A percentile compares a stretch with the other conserved stretches of the same genome.
Evolutionary conservation across 352 stramenopile species (phyloP).

Genomic region (Globisporangium polare): DNA sequence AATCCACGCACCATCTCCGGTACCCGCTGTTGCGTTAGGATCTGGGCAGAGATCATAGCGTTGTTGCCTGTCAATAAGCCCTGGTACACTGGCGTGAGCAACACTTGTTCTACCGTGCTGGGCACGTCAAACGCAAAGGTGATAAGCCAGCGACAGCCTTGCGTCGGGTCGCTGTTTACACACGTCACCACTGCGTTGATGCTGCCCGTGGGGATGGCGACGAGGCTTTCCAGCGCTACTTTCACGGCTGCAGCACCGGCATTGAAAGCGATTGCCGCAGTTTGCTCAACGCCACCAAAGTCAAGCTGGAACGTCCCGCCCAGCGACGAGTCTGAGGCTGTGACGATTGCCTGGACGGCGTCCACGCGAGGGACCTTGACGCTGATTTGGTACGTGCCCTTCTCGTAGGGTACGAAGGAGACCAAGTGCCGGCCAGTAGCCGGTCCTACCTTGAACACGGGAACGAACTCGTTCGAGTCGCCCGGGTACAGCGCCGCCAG

Average conservation of each 20-base stretch:
- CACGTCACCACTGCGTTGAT: constrained; percentile 33
- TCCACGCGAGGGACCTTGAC: constrained; percentile 71
- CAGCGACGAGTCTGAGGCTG: constrained; percentile 38
- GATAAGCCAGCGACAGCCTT: constrained; percentile 71
- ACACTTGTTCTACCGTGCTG: neutral
- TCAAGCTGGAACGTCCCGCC: constrained; percentile 63
- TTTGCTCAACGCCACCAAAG: constrained; percentile 43
- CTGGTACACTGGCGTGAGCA: constrained; percentile 39
- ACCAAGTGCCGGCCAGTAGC: constrained; percentile 80
- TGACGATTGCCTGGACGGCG: constrained; percentile 74
- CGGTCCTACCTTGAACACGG: constrained; percentile 56
- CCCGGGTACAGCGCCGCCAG: constrained; percentile 65
- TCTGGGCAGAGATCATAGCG: constrained; percentile 28
- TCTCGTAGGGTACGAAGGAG: constrained; percentile 87
- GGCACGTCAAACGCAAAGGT: constrained; percentile 42
- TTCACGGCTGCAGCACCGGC: constrained; percentile 33
- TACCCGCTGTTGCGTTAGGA: constrained; percentile 27
- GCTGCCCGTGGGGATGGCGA: constrained; percentile 36
- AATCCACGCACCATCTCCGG: constrained; percentile 53
- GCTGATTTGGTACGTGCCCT: constrained; percentile 86
- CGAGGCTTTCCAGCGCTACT: constrained; percentile 60
- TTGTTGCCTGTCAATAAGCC: constrained; percentile 73
- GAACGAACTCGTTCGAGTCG: constrained; percentile 41
- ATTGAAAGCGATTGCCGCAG: constrained; percentile 52
- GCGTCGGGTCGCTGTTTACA: constrained; percentile 28